Evolutionary conservation across 305 asterid genomes (phyloP).

Genomic region (Solanum aculeatissimum): DNA sequence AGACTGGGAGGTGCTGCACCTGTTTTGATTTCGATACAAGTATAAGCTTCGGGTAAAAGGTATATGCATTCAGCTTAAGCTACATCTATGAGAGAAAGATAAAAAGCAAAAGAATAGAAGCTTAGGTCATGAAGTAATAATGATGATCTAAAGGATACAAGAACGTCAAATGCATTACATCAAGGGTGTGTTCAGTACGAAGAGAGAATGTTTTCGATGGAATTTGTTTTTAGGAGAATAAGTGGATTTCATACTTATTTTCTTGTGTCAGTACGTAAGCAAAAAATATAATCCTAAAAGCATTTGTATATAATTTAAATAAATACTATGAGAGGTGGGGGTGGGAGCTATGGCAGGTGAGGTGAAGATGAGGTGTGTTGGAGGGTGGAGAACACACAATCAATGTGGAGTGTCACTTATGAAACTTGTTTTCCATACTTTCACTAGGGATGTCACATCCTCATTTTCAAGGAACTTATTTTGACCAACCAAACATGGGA

Average conservation of each 20-base stretch:
- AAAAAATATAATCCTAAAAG: neutral
- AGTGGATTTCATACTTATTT: neutral
- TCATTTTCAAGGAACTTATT: too few relatives aligned
- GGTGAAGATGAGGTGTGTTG: neutral
- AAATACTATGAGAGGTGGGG: neutral
- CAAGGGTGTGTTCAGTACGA: neutral
- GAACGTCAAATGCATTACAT: neutral
- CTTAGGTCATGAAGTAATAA: neutral
- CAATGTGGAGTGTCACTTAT: too few relatives aligned
- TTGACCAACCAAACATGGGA: too few relatives aligned
- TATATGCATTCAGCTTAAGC: neutral
- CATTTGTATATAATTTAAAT: neutral
- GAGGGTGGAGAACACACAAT: neutral
- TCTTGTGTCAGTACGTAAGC: neutral
- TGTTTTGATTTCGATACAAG: conserved; percentile 18
- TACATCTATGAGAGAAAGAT: neutral
- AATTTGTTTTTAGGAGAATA: neutral
- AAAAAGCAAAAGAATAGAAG: neutral
- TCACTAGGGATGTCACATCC: too few relatives aligned
- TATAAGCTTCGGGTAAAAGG: neutral
- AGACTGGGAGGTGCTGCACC: conserved; percentile 76
- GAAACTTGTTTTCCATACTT: too few relatives aligned
- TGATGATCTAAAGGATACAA: neutral
- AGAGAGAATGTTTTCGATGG: neutral
- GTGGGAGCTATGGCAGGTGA: neutral